These are phyloP conservation scores for Austroboletus novae-zelandiae DNA, from an alignment of 1,284 basidiomycete genomes.

Conservation along the genomic window DNA sequence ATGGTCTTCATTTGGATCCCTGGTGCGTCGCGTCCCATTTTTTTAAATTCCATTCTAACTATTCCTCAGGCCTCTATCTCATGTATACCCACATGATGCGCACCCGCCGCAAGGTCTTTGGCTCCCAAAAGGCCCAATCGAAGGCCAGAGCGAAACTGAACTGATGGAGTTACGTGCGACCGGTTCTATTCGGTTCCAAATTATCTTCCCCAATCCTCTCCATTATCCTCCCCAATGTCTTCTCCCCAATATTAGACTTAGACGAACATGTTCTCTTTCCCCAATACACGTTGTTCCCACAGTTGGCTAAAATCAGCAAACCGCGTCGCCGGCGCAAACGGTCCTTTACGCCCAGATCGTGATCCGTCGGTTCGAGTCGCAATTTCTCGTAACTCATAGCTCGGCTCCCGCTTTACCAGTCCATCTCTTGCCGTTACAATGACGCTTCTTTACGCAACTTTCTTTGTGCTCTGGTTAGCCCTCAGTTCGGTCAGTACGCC, in stretches of 20 bases:
- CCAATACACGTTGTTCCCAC: constrained; percentile 13
- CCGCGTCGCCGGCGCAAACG: not conserved
- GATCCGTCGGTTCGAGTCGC: constrained; percentile 6
- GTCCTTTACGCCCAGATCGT: constrained; percentile 1
- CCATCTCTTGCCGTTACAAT: not conserved
- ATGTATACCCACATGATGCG: constrained; percentile 90
- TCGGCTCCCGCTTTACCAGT: not conserved
- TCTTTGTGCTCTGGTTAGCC: constrained; percentile 14
- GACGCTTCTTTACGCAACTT: constrained; percentile 11
- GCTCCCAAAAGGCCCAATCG: constrained; percentile 33
- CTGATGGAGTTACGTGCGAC: constrained; percentile 1
- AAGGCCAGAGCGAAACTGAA: constrained; percentile 22
- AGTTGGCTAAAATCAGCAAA: constrained; percentile 7
- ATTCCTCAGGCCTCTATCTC: constrained; percentile 56
- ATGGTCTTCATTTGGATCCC: constrained; percentile 92
- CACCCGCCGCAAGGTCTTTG: constrained; percentile 78
- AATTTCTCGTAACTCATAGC: constrained; percentile 1
- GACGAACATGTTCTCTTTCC: not conserved
- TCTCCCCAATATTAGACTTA: not conserved
- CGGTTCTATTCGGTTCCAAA: not conserved
- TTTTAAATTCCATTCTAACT: not conserved
- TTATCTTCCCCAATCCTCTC: not conserved
- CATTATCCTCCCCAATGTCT: not conserved
- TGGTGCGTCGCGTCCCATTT: constrained; percentile 45
- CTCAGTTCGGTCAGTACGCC: constrained; percentile 13